Base-by-base conservation (phyloP, 768 basidiomycete species). In the Leccinum longicurvipes region DNA sequence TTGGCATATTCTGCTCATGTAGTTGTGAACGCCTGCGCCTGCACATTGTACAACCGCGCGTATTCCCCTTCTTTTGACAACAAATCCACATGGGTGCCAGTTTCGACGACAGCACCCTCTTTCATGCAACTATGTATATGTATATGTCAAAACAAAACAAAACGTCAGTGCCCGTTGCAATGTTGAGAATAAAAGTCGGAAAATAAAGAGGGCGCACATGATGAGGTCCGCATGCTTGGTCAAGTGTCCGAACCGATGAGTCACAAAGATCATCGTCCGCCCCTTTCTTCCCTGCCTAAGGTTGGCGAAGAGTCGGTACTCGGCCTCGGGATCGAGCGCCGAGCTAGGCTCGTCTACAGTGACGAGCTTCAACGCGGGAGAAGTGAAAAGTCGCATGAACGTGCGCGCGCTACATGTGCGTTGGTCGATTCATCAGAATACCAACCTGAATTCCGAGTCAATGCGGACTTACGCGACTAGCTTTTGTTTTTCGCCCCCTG, bases 231-330 rank as follows among this genome's bases (percentile, higher is more conserved):
- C 76, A 31, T 68, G 55, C 39, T 68, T 71, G 6, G 73, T 74
- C 45, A 74, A 57, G 58, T 75, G 72, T 11, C 70, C 74, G 36
- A 73, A 75, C 5, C 76, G 69, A 56, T 77, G 76, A 0, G 74
- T 76, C 6, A 76, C 72, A 31, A 77, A 74, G 24, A 77, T 63
- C 72, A 75, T 72, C 4, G 75, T 77, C 42, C 72, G 67, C 0
- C 70, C 74, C 14, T 68, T 58, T 41, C 72, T 63, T 27, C 63
- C 54, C 19, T 51, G 52, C 7, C 64, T 62, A 1, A 74, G 61
- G n/a, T 62, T 62, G 4, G 64, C 48, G 45, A 74, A 74, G 0
- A 74, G 59, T 42, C 62, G 64, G 47, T 60, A 70, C 56, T 76
- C 74, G 0, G 67, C 70, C 42, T 68, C 62, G 0, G 74, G 72